Conservation (phyloP, 176 grass and related monocot species). For the Lolium rigidum region DNA sequence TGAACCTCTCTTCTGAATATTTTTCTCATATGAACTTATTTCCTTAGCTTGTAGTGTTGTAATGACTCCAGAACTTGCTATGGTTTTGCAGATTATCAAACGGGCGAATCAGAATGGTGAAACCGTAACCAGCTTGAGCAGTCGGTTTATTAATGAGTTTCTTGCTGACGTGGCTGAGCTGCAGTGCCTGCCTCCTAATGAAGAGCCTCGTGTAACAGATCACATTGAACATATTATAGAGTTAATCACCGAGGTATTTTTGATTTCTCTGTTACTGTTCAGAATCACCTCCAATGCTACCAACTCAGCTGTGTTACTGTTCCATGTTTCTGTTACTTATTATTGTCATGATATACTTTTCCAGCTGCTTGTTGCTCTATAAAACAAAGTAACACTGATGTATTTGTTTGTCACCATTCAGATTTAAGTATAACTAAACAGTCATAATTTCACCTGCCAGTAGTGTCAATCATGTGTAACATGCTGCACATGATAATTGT, state of each 20-base stretch:
- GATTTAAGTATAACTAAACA: conserved; percentile 5
- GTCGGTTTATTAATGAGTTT: conserved; percentile 75
- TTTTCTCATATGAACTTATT: conserved; percentile 4
- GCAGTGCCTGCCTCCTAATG: conserved; percentile 76
- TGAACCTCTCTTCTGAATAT: neutral
- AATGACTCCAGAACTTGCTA: conserved; percentile 30
- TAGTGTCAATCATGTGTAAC: conserved; percentile 10
- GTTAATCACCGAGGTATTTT: conserved; percentile 79
- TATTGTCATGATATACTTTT: conserved; percentile 24
- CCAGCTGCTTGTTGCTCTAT: neutral
- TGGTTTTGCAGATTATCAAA: conserved; percentile 79
- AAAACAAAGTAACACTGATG: neutral
- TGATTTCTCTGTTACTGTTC: neutral
- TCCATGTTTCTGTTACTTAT: neutral
- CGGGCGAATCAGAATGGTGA: conserved; percentile 81
- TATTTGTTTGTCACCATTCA: neutral
- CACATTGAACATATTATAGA: conserved; percentile 88
- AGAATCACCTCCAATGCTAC: neutral
- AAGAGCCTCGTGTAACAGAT: conserved; percentile 81
- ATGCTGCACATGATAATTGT: neutral
- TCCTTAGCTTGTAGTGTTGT: neutral
- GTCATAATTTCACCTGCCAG: neutral
- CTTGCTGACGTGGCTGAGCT: conserved; percentile 74
- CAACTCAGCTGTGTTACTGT: neutral
- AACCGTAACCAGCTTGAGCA: conserved; percentile 66